Base-by-base conservation (phyloP, 148 eudicot species). In the Camellia sinensis region DNA sequence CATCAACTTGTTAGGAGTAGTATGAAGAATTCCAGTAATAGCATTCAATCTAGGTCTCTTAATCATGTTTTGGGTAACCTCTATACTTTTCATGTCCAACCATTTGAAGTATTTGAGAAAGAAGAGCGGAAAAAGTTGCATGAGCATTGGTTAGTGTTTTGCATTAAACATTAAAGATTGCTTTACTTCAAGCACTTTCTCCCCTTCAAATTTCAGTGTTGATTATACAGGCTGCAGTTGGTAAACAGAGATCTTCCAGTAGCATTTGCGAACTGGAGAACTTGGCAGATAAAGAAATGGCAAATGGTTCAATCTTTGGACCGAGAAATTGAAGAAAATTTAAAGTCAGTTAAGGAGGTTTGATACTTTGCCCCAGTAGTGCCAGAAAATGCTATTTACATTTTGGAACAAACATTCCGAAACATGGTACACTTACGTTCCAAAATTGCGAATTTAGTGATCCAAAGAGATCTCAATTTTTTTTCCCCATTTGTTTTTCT, bases 101-200 rank as follows among this genome's bases (percentile, higher is more conserved):
- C 99, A 29, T 96, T 88, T 85, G 91, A 86, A 84, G 86, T 89
- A 86, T 96, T 92, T 87, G 98, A 89, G 86, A 92, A 94, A 85
- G 99, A 96, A 86, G 99, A 92, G 85, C 82, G 83, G 53, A 87
- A 87, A 81, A 90, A 89, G 85, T 87, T 96, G 83, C 95, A 91
- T 77, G 85, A 89, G 62, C 79, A 88, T 77, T 96, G 99, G 99
- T 96, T 81, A 63, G 95, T 84, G 77, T 71, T 80, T 64, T 46
- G 3, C 18, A 48, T 18, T 7, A 17, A 45, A 66, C 15, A 50
- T 66, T 21, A 18, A 45, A 43, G 44, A 63, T 73, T 72, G 11
- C 14, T 41, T 5, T 78, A 37, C 67, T 45, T 79, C 13, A 67
- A 29, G 13, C 54, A 17, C 68, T 80, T 19, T 73, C 22, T 48